Percentiles rank a stretch among this genome's conserved stretches.
Conservation (phyloP, 129 eudicot genomes). For the Centrapalus pauciflorus region DNA sequence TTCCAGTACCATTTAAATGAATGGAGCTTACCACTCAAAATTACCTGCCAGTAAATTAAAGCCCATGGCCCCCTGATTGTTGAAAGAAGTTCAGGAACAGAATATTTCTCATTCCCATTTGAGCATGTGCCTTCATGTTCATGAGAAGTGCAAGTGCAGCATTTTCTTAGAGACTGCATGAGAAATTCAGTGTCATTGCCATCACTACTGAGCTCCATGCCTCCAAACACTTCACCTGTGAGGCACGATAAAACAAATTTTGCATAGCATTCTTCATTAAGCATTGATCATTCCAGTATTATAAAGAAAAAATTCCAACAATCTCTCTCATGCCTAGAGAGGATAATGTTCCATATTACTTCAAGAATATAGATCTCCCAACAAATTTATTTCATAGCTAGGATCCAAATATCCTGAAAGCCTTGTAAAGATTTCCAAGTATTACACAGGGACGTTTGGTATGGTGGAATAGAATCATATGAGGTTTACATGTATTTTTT, state of each 20-base stretch:
- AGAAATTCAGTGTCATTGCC: conserved; percentile 81
- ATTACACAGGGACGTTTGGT: too few relatives aligned
- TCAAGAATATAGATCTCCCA: neutral
- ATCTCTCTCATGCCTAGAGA: neutral
- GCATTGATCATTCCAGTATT: neutral
- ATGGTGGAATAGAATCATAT: too few relatives aligned
- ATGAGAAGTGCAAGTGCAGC: conserved; percentile 57
- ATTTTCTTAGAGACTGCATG: conserved; percentile 57
- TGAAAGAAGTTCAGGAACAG: conserved; percentile 85
- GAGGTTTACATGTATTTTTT: too few relatives aligned
- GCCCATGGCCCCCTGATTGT: conserved; percentile 95
- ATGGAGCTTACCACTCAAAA: conserved; percentile 72
- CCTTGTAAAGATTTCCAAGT: neutral
- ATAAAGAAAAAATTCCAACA: neutral
- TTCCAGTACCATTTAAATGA: conserved; percentile 7
- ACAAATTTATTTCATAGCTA: neutral
- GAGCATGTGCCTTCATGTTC: conserved; percentile 29
- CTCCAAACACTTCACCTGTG: conserved; percentile 92
- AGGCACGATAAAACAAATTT: neutral
- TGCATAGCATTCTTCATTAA: neutral
- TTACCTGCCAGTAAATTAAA: conserved; percentile 96
- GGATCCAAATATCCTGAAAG: neutral
- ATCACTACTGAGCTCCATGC: conserved; percentile 50
- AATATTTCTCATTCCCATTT: conserved; percentile 31
- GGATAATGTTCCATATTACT: neutral